These are phyloP conservation scores for Infundibulicybe gibba DNA, from an alignment of 768 basidiomycete genomes.

Conservation along the genomic window DNA sequence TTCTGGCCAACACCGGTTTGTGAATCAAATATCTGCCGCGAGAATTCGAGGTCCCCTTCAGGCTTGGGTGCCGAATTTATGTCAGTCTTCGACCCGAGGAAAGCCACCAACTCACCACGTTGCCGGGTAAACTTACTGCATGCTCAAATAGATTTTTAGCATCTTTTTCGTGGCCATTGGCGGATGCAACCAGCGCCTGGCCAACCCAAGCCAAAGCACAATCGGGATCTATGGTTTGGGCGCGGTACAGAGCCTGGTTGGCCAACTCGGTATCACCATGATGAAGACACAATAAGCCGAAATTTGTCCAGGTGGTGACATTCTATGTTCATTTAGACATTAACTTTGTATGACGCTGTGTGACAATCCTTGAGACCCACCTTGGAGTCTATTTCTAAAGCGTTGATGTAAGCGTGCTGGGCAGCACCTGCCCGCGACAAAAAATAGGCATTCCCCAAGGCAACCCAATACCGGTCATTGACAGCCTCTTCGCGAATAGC, in stretches of 20 bases:
- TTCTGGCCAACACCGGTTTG: constrained; percentile 15
- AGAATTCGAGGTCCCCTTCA: constrained; percentile 76
- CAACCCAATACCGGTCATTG: constrained; percentile 78
- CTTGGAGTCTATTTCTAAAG: constrained; percentile 84
- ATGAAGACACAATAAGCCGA: constrained; percentile 84
- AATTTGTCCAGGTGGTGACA: constrained; percentile 76
- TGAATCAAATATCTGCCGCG: constrained; percentile 51
- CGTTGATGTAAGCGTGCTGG: constrained; percentile 90
- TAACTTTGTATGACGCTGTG: constrained; percentile 1
- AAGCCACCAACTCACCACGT: constrained; percentile 44
- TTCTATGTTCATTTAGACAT: constrained; percentile 39
- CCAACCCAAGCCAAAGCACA: constrained; percentile 88
- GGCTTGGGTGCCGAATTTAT: constrained; percentile 44
- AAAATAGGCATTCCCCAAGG: constrained; percentile 75
- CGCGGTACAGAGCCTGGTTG: constrained; percentile 79
- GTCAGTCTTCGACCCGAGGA: background rate
- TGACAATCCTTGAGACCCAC: constrained; percentile 28
- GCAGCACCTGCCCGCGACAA: constrained; percentile 63
- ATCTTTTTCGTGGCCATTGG: constrained; percentile 55
- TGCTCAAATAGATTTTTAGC: constrained; percentile 72
- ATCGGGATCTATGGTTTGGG: constrained; percentile 92
- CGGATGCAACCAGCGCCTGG: constrained; percentile 69
- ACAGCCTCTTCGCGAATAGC: constrained; percentile 72
- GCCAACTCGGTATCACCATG: constrained; percentile 80
- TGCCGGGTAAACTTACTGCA: constrained; percentile 55